These are phyloP conservation scores for Colletotrichum gloeosporioides DNA, from an alignment of 2,329 filamentous ascomycete species.

Conservation along the genomic window DNA sequence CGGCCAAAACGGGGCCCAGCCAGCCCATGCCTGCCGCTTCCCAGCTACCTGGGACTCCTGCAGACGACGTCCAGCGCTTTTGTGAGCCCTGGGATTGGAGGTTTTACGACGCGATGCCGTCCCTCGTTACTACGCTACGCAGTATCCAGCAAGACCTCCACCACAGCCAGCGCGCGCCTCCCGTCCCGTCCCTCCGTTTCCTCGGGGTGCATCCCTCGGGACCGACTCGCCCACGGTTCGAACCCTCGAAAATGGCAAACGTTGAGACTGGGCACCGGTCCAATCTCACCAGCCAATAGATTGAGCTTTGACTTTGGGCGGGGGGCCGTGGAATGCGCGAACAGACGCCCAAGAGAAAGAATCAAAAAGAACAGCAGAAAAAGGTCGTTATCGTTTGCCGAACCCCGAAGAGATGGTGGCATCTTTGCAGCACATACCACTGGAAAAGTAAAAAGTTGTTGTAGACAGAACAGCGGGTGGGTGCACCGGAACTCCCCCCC, in stretches of 20 bases:
- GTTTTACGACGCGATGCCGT: not conserved
- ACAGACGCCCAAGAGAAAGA: not conserved
- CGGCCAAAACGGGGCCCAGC: not conserved
- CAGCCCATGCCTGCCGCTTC: not conserved
- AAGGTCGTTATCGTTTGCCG: not conserved
- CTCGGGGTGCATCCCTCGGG: not conserved
- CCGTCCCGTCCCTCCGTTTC: not conserved
- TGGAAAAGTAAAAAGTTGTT: not conserved
- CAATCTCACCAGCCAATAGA: not conserved
- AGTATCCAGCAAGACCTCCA: too few relatives aligned
- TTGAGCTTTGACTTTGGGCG: not conserved
- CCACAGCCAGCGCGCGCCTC: not conserved
- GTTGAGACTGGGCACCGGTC: not conserved
- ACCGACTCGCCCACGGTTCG: not conserved
- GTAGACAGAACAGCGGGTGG: not conserved
- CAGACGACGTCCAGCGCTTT: not conserved
- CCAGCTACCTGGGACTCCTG: not conserved
- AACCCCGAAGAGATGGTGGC: not conserved
- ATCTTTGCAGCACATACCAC: not conserved
- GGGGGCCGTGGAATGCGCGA: not conserved
- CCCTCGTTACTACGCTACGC: too few relatives aligned
- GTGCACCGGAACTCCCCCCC: not conserved
- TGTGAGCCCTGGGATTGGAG: not conserved
- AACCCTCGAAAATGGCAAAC: constrained; percentile 1
- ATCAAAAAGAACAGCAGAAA: not conserved